Conservation (phyloP, 148 eudicot genomes). For the Drosera capensis region DNA sequence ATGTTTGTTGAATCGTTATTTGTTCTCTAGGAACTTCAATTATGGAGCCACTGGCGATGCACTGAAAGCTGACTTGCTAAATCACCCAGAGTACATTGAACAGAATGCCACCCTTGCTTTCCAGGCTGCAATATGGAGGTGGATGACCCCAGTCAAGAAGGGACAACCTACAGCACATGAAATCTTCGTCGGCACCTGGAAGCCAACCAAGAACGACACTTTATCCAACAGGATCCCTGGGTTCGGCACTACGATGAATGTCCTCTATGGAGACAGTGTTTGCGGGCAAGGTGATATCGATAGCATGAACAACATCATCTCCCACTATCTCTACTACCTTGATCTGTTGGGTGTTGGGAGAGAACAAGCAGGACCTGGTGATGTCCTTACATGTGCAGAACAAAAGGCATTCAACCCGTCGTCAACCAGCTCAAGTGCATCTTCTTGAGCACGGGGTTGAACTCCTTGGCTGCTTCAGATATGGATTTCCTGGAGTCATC, state of each 20-base stretch:
- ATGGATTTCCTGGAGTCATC: slow-evolving; percentile 3
- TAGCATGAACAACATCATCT: slow-evolving; percentile 47
- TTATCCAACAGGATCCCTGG: slow-evolving; percentile 61
- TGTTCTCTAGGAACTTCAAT: slow-evolving; percentile 64
- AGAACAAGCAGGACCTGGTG: slow-evolving; percentile 58
- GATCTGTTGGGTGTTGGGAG: slow-evolving; percentile 83
- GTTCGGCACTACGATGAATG: slow-evolving; percentile 83
- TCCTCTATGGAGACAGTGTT: slow-evolving; percentile 53
- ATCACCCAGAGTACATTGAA: slow-evolving; percentile 88
- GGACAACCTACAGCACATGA: slow-evolving; percentile 81
- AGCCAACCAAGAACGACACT: slow-evolving; percentile 81
- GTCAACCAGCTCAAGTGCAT: slow-evolving; percentile 10
- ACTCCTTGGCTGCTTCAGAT: not conserved
- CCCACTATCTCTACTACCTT: slow-evolving; percentile 73
- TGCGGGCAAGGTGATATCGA: slow-evolving; percentile 83
- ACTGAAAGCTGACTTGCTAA: slow-evolving; percentile 52
- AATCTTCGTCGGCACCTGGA: slow-evolving; percentile 68
- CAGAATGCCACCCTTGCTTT: slow-evolving; percentile 87
- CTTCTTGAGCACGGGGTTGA: slow-evolving; percentile 19
- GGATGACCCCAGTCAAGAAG: slow-evolving; percentile 80
- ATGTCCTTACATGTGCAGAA: slow-evolving; percentile 66
- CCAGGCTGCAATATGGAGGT: slow-evolving; percentile 71
- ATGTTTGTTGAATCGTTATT: not conserved
- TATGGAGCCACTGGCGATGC: slow-evolving; percentile 63
- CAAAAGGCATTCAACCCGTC: slow-evolving; percentile 64